phyloP scores from a whole-genome alignment of 2,329 filamentous ascomycete genomes.

The Verticillium albo-atrum region DNA sequence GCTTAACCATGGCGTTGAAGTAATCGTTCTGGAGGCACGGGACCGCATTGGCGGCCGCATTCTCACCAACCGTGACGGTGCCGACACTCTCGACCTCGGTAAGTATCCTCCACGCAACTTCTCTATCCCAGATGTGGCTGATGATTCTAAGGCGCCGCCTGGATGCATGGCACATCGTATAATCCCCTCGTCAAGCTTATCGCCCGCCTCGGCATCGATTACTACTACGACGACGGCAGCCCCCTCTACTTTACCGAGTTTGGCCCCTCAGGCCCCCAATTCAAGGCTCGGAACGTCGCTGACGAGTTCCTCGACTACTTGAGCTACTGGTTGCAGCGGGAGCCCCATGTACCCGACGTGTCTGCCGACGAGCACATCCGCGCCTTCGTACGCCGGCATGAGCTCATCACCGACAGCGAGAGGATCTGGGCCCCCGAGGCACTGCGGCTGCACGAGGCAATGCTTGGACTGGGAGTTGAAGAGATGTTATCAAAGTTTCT shows the following conservation, averaged over 20 bases:
- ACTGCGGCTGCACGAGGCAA: not conserved
- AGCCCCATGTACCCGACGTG: not conserved
- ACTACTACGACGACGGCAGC: conserved; percentile 2
- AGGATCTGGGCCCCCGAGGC: conserved; percentile 3
- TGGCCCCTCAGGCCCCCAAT: not conserved
- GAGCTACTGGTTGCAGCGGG: not conserved
- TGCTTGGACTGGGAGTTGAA: not conserved
- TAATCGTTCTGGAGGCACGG: too few species aligned
- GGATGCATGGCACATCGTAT: conserved; percentile 3
- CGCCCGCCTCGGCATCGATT: not conserved
- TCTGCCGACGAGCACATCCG: conserved; percentile 2
- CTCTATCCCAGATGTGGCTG: not conserved
- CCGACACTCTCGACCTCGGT: too few species aligned
- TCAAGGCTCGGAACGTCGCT: conserved; percentile 3
- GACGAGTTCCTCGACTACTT: conserved; percentile 2
- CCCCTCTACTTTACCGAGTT: conserved; percentile 1
- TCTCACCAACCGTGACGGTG: too few species aligned
- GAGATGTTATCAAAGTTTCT: not conserved
- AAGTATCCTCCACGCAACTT: too few species aligned
- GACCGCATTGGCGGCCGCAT: too few species aligned
- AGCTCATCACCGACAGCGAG: conserved; percentile 1
- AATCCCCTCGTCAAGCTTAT: conserved; percentile 1
- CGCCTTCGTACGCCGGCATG: not conserved
- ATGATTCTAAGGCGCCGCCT: not conserved
- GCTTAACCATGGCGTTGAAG: too few species aligned